phyloP scores from a whole-genome alignment of 139 green algal species.

The Coccomyxa sp. region DNA sequence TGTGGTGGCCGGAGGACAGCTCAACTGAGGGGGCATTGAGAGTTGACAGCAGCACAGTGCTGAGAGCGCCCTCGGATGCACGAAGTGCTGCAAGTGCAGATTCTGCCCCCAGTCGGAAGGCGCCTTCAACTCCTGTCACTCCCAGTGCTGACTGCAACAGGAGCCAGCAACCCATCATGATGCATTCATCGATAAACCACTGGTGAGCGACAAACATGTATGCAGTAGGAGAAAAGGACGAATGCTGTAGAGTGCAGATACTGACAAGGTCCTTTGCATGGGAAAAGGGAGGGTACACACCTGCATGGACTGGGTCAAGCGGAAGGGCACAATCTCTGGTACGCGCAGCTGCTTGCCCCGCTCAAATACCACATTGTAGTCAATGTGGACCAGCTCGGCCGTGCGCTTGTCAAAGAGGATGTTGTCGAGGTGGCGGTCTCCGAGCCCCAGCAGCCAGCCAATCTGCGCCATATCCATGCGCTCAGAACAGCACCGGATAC shows the following conservation, averaged over 20 bases:
- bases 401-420: constrained; percentile 71
- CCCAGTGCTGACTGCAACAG: constrained; percentile 36
- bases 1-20: constrained; percentile 60
- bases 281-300: constrained; percentile 1
- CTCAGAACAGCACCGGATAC: background rate
- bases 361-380: constrained; percentile 70
- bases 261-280: background rate
- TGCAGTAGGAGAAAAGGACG: background rate
- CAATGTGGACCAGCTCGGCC: constrained; percentile 59
- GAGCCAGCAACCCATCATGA: background rate
- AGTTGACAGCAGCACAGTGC: constrained; percentile 53
- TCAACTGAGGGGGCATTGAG: constrained; percentile 65
- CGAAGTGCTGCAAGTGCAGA: constrained; percentile 32
- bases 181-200: background rate
- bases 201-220: background rate
- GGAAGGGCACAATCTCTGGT: constrained; percentile 90
- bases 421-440: constrained; percentile 90
- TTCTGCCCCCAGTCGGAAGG: constrained; percentile 40
- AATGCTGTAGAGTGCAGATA: background rate
- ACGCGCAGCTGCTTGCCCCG: constrained; percentile 62
- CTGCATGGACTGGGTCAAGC: constrained; percentile 64
- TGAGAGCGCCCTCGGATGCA: constrained; percentile 9
- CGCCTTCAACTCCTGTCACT: constrained; percentile 44
- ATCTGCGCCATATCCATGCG: constrained; percentile 16
- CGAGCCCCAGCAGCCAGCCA: constrained; percentile 83